phyloP scores from a whole-genome alignment of 2,329 filamentous ascomycete genomes.

The Westerdykella sp. region DNA sequence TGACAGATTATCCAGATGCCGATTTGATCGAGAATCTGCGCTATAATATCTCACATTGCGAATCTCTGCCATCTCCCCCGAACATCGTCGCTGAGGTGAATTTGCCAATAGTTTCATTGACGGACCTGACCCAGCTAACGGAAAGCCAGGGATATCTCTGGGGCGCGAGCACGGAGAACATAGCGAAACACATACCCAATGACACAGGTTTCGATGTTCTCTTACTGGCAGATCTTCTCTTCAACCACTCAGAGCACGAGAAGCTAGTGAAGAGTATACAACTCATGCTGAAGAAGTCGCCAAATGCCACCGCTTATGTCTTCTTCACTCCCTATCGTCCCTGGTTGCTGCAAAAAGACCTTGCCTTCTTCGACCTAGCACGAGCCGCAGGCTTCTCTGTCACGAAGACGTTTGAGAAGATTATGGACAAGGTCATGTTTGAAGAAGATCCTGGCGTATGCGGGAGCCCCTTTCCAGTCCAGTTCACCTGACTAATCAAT shows the following conservation, averaged over 20 bases:
- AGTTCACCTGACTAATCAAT: not conserved
- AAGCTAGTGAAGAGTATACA: conserved; percentile 69
- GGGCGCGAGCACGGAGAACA: conserved; percentile 58
- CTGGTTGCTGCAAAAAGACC: conserved; percentile 78
- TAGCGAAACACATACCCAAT: conserved; percentile 54
- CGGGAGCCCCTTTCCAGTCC: conserved; percentile 4
- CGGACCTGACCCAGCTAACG: conserved; percentile 3
- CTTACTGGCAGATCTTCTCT: conserved; percentile 82
- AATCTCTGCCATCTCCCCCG: conserved; percentile 34
- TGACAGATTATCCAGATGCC: conserved; percentile 82
- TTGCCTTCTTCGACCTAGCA: conserved; percentile 78
- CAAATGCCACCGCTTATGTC: conserved; percentile 63
- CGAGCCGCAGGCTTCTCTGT: conserved; percentile 66
- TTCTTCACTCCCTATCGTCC: conserved; percentile 94
- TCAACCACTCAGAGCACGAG: conserved; percentile 80
- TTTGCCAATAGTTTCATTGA: not conserved
- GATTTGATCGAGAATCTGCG: conserved; percentile 76
- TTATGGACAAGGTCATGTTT: conserved; percentile 83
- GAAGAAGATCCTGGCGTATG: conserved; percentile 73
- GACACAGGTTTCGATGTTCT: conserved; percentile 64
- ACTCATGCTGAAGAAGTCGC: conserved; percentile 54
- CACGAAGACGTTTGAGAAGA: conserved; percentile 71
- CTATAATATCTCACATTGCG: conserved; percentile 62
- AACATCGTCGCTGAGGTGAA: conserved; percentile 35
- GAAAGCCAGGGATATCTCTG: conserved; percentile 66